These are phyloP conservation scores for Lentinula novae-zelandiae DNA, from an alignment of 1,284 basidiomycete species.

Conservation along the genomic window DNA sequence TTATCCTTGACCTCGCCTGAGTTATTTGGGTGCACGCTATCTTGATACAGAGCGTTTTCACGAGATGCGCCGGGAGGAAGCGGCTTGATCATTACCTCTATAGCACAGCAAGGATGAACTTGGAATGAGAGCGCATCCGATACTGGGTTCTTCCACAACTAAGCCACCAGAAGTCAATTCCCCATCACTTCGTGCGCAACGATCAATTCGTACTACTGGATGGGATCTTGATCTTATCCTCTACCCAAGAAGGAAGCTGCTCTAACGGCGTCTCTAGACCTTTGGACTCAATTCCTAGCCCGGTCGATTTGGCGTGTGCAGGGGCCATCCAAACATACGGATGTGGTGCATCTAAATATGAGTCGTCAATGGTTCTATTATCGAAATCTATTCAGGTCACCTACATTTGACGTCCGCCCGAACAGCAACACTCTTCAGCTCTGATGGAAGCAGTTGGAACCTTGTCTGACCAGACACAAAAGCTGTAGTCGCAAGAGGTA, in stretches of 20 bases:
- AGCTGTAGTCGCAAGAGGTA: conserved; percentile 85
- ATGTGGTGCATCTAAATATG: conserved; percentile 48
- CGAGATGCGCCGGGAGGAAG: conserved; percentile 48
- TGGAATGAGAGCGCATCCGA: conserved; percentile 76
- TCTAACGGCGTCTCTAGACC: conserved; percentile 61
- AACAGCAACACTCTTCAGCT: conserved; percentile 81
- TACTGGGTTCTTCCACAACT: conserved; percentile 84
- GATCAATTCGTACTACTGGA: conserved; percentile 40
- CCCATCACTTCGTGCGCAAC: not conserved
- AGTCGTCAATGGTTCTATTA: not conserved
- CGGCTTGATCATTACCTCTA: conserved; percentile 56
- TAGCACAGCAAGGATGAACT: conserved; percentile 64
- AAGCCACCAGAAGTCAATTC: not conserved
- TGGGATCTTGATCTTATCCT: conserved; percentile 63
- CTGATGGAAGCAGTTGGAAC: conserved; percentile 75
- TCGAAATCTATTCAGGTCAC: too few species aligned
- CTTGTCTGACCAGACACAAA: conserved; percentile 81
- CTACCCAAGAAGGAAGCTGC: conserved; percentile 72
- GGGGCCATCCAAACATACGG: conserved; percentile 88
- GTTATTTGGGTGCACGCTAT: conserved; percentile 49
- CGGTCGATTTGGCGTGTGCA: conserved; percentile 67
- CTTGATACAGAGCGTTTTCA: conserved; percentile 62
- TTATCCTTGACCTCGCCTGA: too few species aligned
- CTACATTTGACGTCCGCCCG: conserved; percentile 52
- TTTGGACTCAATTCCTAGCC: conserved; percentile 76